Evolutionary conservation across 2,329 filamentous ascomycete species (phyloP).

Genomic region (Ceratocystis huliohia): DNA sequence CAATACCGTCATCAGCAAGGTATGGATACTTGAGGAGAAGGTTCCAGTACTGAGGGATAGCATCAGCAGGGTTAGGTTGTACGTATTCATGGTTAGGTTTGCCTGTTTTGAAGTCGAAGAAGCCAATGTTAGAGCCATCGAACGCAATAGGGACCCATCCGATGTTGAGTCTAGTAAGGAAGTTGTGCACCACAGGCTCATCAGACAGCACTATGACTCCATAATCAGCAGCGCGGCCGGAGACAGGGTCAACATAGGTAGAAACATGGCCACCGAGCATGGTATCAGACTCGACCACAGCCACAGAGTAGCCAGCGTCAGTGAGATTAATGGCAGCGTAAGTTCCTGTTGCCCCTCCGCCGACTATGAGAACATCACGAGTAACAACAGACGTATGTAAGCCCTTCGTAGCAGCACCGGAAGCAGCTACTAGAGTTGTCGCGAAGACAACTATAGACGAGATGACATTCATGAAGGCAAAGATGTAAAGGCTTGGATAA

Average conservation of each 20-base stretch:
- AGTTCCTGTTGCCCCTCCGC: conserved; percentile 56
- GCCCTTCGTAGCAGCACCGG: conserved; percentile 15
- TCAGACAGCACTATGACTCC: conserved; percentile 57
- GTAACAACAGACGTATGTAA: conserved; percentile 28
- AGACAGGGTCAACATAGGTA: conserved; percentile 56
- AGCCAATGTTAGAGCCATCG: neutral
- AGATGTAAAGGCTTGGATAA: neutral
- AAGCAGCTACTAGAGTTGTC: neutral
- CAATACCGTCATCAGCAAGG: conserved; percentile 12
- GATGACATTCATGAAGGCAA: neutral
- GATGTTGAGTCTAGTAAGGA: conserved; percentile 62
- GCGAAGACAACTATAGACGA: neutral
- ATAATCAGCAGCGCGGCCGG: conserved; percentile 62
- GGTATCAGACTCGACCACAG: conserved; percentile 56
- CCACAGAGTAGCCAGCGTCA: conserved; percentile 57
- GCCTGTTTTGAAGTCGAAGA: conserved; percentile 15
- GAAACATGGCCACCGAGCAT: conserved; percentile 65
- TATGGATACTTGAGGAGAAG: conserved; percentile 14
- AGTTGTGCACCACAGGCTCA: conserved; percentile 67
- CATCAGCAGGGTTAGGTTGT: neutral
- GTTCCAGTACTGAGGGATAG: conserved; percentile 3
- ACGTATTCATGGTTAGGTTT: neutral
- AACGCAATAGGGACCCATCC: neutral
- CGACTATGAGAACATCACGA: conserved; percentile 59
- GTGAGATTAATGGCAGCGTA: conserved; percentile 60